Conservation (phyloP, 116 monocot species). For the Cymodocea nodosa region DNA sequence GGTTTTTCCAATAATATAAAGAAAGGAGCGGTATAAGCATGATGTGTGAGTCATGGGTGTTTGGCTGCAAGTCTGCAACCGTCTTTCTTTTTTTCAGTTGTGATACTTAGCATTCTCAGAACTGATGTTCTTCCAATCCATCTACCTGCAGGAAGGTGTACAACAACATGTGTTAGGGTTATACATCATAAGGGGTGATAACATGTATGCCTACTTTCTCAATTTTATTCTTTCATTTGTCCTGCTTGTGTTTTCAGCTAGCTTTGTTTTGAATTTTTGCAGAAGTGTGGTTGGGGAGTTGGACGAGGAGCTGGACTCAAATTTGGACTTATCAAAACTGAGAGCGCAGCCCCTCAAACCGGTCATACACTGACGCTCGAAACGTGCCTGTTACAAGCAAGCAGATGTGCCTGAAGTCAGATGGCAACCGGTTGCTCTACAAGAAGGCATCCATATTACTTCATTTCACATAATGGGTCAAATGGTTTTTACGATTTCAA, state of each 20-base stretch:
- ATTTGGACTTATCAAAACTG: constrained; percentile 61
- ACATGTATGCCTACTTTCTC: constrained; percentile 46
- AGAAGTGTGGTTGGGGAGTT: constrained; percentile 83
- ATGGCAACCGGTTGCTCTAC: too few relatives aligned
- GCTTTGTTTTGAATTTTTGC: constrained; percentile 11
- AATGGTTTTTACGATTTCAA: too few relatives aligned
- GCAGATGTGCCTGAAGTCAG: too few relatives aligned
- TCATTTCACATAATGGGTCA: too few relatives aligned
- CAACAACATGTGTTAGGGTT: constrained; percentile 79
- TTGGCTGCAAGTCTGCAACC: too few relatives aligned
- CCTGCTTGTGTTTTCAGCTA: constrained; percentile 4
- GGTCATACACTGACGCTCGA: constrained; percentile 50
- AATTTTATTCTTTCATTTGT: background rate
- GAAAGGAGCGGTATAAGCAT: too few relatives aligned
- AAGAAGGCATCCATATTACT: too few relatives aligned
- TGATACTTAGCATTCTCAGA: too few relatives aligned
- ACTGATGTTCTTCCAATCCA: background rate
- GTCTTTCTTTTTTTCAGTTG: too few relatives aligned
- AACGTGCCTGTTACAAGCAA: background rate
- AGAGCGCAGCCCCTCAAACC: constrained; percentile 92
- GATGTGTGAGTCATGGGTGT: too few relatives aligned
- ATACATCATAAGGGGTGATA: constrained; percentile 94
- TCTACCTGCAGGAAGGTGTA: constrained; percentile 69
- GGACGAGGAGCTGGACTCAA: constrained; percentile 82
- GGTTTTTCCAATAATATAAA: too few relatives aligned